A percentile compares a stretch with the other conserved stretches of the same genome.
Conservation (phyloP, 2,329 filamentous ascomycete species). For the Penicillium psychrosexuale region DNA sequence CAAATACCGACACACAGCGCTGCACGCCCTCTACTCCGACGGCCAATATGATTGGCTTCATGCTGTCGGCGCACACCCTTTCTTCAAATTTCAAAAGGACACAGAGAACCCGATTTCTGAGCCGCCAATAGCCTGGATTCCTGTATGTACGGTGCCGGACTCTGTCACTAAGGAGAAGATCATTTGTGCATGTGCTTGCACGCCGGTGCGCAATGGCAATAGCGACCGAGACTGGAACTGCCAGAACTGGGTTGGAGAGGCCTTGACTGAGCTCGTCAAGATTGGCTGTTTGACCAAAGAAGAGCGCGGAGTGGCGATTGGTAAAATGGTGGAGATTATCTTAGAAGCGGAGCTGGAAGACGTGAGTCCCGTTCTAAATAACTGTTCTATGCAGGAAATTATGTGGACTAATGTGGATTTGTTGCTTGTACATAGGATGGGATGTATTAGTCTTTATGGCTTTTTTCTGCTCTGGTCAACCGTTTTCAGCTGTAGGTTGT, state of each 20-base stretch:
- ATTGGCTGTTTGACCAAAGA: slow-evolving; percentile 18
- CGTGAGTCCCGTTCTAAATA: background rate
- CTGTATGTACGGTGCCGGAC: slow-evolving; percentile 16
- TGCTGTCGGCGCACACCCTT: slow-evolving; percentile 26
- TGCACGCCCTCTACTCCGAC: slow-evolving; percentile 23
- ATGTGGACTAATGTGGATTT: background rate
- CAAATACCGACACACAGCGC: slow-evolving; percentile 32
- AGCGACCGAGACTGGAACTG: slow-evolving; percentile 32
- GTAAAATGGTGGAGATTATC: slow-evolving; percentile 28
- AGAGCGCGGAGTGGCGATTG: slow-evolving; percentile 22
- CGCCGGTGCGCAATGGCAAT: slow-evolving; percentile 23
- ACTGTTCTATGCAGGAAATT: background rate
- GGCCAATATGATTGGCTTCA: slow-evolving; percentile 22
- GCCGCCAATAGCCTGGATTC: slow-evolving; percentile 15
- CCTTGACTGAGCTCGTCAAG: slow-evolving; percentile 22
- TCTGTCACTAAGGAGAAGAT: slow-evolving; percentile 15
- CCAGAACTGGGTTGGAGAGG: slow-evolving; percentile 34
- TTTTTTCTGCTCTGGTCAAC: background rate
- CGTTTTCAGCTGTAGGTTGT: background rate
- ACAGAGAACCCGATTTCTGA: slow-evolving; percentile 6
- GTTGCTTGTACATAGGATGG: background rate
- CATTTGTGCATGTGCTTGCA: slow-evolving; percentile 18
- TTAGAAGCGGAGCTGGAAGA: slow-evolving; percentile 26
- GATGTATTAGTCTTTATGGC: background rate
- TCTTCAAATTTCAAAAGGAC: slow-evolving; percentile 23